Evolutionary conservation across 768 basidiomycete species (phyloP).

Genomic region (Leucocoprinus sp.): DNA sequence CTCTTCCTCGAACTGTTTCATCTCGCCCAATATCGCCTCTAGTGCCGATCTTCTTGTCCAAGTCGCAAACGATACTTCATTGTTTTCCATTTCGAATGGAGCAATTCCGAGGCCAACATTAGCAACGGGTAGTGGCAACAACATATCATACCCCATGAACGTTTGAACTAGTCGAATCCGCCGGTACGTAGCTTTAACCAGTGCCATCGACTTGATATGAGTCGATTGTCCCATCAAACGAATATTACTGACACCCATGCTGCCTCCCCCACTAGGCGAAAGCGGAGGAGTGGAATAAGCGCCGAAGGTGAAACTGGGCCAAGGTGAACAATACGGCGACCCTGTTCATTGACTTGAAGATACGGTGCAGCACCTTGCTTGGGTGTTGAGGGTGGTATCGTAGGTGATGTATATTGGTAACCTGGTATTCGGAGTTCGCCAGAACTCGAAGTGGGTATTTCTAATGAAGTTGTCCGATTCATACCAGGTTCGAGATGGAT

Average conservation of each 20-base stretch:
- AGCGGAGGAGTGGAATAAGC: conserved; percentile 25
- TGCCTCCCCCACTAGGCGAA: conserved; percentile 16
- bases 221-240: conserved; percentile 26
- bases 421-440: conserved; percentile 15
- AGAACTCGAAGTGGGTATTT: conserved; percentile 2
- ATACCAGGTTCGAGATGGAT: conserved; percentile 26
- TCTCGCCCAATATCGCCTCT: conserved; percentile 45
- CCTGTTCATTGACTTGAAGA: conserved; percentile 12
- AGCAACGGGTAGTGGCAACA: conserved; percentile 39
- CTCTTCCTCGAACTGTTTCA: conserved; percentile 49
- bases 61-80: conserved; percentile 29
- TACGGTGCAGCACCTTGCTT: conserved; percentile 15
- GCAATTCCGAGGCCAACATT: conserved; percentile 9
- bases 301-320: conserved; percentile 39
- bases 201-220: conserved; percentile 39
- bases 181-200: conserved; percentile 51
- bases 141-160: conserved; percentile 51
- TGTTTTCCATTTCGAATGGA: conserved; percentile 23
- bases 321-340: conserved; percentile 50
- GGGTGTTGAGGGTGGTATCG: conserved; percentile 15
- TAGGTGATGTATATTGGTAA: conserved; percentile 24
- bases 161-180: conserved; percentile 56
- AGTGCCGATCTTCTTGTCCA: conserved; percentile 53
- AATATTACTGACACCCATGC: conserved; percentile 6
- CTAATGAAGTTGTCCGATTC: conserved; percentile 8